phyloP scores from a whole-genome alignment of 2,329 filamentous ascomycete genomes.

The Colletotrichum lupini region DNA sequence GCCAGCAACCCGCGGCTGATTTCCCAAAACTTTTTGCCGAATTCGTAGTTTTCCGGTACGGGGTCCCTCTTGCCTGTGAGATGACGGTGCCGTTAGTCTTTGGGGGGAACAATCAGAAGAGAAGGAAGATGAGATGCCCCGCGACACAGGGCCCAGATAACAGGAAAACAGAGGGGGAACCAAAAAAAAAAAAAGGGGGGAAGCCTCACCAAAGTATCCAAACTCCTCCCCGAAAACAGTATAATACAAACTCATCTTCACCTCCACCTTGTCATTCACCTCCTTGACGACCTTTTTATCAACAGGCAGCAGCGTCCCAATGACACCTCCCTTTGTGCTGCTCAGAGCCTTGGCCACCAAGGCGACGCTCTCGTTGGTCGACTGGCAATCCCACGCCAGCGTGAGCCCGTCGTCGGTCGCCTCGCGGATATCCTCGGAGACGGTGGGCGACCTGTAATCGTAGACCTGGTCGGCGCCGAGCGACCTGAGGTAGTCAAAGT shows the following conservation, averaged over 20 bases:
- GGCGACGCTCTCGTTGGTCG: slow-evolving; percentile 13
- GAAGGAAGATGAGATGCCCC: not conserved
- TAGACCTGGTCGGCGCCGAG: slow-evolving; percentile 46
- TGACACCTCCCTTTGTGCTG: slow-evolving; percentile 42
- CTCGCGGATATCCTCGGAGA: slow-evolving; percentile 40
- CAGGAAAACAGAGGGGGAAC: not conserved
- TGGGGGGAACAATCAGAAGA: not conserved
- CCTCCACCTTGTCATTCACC: slow-evolving; percentile 51
- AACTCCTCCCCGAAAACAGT: slow-evolving; percentile 49
- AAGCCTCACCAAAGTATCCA: slow-evolving; percentile 31
- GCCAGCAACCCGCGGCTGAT: slow-evolving; percentile 46
- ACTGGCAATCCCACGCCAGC: slow-evolving; percentile 42
- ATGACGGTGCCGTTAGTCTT: not conserved
- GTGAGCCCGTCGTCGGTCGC: slow-evolving; percentile 39
- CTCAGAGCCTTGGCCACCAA: slow-evolving; percentile 40
- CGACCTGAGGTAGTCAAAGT: slow-evolving; percentile 48
- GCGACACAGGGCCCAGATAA: too few species aligned
- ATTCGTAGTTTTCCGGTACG: slow-evolving; percentile 43
- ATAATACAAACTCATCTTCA: slow-evolving; percentile 48
- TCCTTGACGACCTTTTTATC: slow-evolving; percentile 51
- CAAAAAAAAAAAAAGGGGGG: too few species aligned
- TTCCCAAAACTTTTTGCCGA: slow-evolving; percentile 47
- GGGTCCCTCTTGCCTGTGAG: slow-evolving; percentile 19
- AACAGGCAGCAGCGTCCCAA: slow-evolving; percentile 53
- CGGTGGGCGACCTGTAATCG: slow-evolving; percentile 43